Base-by-base conservation (phyloP, 208 protist genomes). In the Novymonas esmeraldas region DNA sequence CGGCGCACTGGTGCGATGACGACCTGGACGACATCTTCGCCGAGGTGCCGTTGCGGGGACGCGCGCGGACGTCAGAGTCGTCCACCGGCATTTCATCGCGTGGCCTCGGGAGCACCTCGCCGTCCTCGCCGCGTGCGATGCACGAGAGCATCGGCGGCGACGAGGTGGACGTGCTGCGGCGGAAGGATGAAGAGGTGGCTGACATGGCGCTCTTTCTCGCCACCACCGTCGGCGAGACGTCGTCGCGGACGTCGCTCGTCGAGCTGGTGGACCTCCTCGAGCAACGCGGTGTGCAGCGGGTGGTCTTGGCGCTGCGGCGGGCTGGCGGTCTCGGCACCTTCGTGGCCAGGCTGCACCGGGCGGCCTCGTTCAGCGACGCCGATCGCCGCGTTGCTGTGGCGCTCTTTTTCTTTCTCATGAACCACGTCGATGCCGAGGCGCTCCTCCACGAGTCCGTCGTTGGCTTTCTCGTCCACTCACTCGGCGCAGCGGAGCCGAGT, bases 131-230 rank as follows among this genome's bases (percentile, higher is more conserved):
- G 24, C 41, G 42, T 6, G 54, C 42, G 0, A 33, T 34, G n/a
- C 3, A 9, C 6, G 57, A 71, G 42, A 75, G 72, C 42, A 46
- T 84, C 14, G 75, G 87, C 63, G 80, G 72, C 20, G 76, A 79
- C 11, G 83, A 93, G 48, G 69, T 95, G 11, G 76, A 66, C 57
- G 63, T 92, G 38, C 78, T 95, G 29, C 74, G 70, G n/a, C 78
- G 83, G 14, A 78, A 81, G 26, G 85, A 95, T 20, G 90, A 95
- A 36, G 81, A 86, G 16, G 29, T 81, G 41, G 81, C 84, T 1
- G 90, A 95, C 57, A 89, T 93, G 82, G 85, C 66, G 13, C 42
- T 90, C 11, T 95, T 93, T 70, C 73, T 92, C 14, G 72, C 74
- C 16, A 60, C 72, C 11, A 57, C 83, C 1, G 66, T 86, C 1